A percentile compares a stretch with the other conserved stretches of the same genome.
Evolutionary conservation across 352 stramenopile species (phyloP).

Genomic region (Pythium sukuiense): DNA sequence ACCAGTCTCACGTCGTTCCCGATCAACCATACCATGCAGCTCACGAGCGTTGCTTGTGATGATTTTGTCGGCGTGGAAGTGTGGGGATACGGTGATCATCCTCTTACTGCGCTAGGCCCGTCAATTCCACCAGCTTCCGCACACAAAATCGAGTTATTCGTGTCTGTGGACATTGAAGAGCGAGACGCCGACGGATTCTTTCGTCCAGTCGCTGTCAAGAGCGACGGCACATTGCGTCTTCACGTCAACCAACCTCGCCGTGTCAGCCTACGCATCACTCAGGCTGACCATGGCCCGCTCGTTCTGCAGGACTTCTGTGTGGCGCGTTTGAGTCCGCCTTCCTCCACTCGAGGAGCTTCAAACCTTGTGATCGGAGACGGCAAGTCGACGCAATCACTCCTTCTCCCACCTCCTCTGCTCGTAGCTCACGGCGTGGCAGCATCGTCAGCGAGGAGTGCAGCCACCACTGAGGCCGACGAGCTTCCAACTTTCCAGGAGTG

Average conservation of each 20-base stretch:
- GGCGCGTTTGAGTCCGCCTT: constrained; percentile 43
- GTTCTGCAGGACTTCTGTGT: constrained; percentile 40
- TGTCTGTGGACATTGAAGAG: constrained; percentile 78
- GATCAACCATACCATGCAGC: constrained; percentile 18
- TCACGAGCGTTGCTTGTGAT: constrained; percentile 15
- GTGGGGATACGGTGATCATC: constrained; percentile 49
- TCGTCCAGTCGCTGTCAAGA: constrained; percentile 62
- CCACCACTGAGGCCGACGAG: constrained; percentile 27
- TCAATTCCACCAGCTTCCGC: neutral
- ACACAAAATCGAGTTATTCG: constrained; percentile 56
- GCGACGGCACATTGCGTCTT: constrained; percentile 62
- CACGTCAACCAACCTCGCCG: constrained; percentile 58
- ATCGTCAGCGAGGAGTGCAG: constrained; percentile 10
- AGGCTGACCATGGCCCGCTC: constrained; percentile 65
- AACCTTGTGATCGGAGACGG: constrained; percentile 25
- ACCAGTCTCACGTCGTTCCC: neutral
- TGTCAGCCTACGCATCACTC: constrained; percentile 59
- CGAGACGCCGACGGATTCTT: constrained; percentile 66
- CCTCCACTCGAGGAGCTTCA: constrained; percentile 17
- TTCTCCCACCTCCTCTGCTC: constrained; percentile 14
- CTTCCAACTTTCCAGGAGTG: constrained; percentile 27
- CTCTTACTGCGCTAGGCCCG: neutral
- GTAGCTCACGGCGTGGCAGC: neutral
- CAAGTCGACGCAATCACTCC: constrained; percentile 25
- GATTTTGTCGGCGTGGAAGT: constrained; percentile 53